Evolutionary conservation across 768 basidiomycete genomes (phyloP), one percentile per base, ranked within the genome.

Genomic region (Hypholoma fasciculare): DNA sequence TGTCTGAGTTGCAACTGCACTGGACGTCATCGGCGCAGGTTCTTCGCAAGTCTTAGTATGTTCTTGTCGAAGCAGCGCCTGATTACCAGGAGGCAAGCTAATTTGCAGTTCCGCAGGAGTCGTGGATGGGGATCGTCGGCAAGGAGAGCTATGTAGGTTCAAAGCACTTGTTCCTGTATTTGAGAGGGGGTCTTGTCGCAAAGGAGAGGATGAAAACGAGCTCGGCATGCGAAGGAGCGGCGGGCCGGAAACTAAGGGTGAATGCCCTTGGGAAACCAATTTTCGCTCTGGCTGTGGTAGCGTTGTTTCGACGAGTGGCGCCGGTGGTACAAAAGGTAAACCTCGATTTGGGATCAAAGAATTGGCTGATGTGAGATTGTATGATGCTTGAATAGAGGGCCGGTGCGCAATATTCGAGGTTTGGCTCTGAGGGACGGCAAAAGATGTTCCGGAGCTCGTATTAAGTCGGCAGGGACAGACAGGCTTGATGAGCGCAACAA

Each of bases 391-490:
- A 9, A 52, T 51, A 26, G 47, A 14, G 17, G 48, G 37, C 30
- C 23, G 52, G 26, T 49, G 39, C 7, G 17, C 20, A 38, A 20
- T 14, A 40, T 20, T 54, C 26, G n/a, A 9, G 44, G 51, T 47
- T 3, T 51, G 59, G n/a, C 37, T 46, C 50, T 62, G 63, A 7
- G 61, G 54, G 7, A 57, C 57, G 1, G 59, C 56, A 23, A 61
- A 36, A 34, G 50, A 60, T 58, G 55, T 40, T 17, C 48, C 37
- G 34, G 36, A 49, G 8, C 54, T 60, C 23, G 77, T 74, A 60
- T 83, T 89, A 38, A 81, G 74, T 69, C 86, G 88, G 76, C 90
- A 93, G 4, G 90, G 90, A 66, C 90, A 92, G 40, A 92, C 81
- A 5, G 79, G 74, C 48, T 81, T 80, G 64, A 92, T 85, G 4